Conservation (phyloP, 2,329 filamentous ascomycete genomes). For the Didymella lethalis region DNA sequence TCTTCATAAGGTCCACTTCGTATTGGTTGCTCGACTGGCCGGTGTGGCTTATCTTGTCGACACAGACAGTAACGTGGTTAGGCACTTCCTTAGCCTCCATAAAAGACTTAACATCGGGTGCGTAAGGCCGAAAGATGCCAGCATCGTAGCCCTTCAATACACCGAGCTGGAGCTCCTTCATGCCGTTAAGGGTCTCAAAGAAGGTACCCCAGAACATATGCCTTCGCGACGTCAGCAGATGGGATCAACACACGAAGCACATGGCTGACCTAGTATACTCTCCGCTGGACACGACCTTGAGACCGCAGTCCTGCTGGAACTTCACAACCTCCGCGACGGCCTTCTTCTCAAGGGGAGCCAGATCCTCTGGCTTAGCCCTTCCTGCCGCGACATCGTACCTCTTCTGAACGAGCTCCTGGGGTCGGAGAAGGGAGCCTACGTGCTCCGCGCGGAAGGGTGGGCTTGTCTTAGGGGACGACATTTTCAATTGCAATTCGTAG, state of each 20-base stretch:
- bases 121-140: constrained; percentile 65
- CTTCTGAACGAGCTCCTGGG: constrained; percentile 66
- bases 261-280: constrained; percentile 63
- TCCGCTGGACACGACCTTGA: constrained; percentile 71
- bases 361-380: constrained; percentile 56
- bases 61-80: constrained; percentile 64
- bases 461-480: constrained; percentile 45
- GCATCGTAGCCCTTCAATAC: constrained; percentile 56
- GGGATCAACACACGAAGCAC: neutral
- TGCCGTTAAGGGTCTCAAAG: constrained; percentile 63
- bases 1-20: constrained; percentile 68
- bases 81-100: constrained; percentile 64
- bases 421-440: constrained; percentile 74
- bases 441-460: constrained; percentile 77
- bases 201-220: constrained; percentile 66
- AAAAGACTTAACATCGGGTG: constrained; percentile 69
- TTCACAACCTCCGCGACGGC: constrained; percentile 71
- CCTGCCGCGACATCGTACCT: constrained; percentile 61
- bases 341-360: constrained; percentile 69
- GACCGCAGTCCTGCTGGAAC: constrained; percentile 68
- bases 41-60: constrained; percentile 65
- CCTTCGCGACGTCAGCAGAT: constrained; percentile 34
- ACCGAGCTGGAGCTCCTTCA: constrained; percentile 59
- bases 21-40: constrained; percentile 64
- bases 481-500: constrained; percentile 40